A percentile compares a stretch with the other conserved stretches of the same genome.
Evolutionary conservation across 768 basidiomycete genomes (phyloP).

Genomic region (Suillus bovinus): DNA sequence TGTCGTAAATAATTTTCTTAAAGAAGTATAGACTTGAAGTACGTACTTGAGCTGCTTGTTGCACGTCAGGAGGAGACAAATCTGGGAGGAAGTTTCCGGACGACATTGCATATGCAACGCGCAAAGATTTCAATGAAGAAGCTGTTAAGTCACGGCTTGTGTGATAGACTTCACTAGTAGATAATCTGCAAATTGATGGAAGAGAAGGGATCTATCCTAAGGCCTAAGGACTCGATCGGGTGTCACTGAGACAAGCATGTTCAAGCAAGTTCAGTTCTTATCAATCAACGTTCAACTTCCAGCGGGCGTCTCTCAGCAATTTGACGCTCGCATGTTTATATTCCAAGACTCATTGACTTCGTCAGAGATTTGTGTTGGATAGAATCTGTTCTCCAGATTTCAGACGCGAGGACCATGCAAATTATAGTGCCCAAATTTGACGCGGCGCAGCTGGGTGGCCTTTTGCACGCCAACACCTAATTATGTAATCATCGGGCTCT

Average conservation of each 20-base stretch:
- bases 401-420: too few species aligned
- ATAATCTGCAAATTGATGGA: neutral
- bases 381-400: too few species aligned
- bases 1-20: conserved; percentile 16
- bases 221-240: neutral
- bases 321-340: neutral
- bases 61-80: conserved; percentile 51
- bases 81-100: conserved; percentile 48
- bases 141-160: neutral
- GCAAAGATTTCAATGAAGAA: neutral
- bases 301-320: neutral
- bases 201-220: neutral
- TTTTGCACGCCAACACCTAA: too few species aligned
- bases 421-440: too few species aligned
- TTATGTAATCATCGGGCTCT: neutral
- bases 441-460: too few species aligned
- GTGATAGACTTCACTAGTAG: neutral
- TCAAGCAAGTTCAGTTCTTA: too few species aligned
- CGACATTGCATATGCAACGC: conserved; percentile 14
- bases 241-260: neutral
- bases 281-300: neutral
- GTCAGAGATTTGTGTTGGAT: neutral
- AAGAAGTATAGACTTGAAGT: conserved; percentile 19
- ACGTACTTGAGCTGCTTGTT: conserved; percentile 62
- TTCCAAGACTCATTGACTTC: neutral